phyloP scores from a whole-genome alignment of 2,329 filamentous ascomycete species.

The Colletotrichum gigasporum region DNA sequence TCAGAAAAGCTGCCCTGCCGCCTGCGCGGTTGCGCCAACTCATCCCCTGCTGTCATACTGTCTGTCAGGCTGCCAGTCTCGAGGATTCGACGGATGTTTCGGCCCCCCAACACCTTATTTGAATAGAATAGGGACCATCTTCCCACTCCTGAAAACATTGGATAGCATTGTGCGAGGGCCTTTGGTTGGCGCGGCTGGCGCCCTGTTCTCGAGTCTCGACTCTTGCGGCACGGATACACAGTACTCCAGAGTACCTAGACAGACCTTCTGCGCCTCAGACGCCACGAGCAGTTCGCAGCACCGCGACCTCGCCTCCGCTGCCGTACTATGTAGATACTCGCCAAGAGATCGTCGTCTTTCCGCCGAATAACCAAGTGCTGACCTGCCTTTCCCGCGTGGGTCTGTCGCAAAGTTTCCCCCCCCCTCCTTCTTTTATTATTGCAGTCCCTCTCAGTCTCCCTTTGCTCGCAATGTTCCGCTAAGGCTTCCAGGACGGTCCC shows the following conservation, averaged over 20 bases:
- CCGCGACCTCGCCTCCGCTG: background rate
- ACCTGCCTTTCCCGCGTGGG: background rate
- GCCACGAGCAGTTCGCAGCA: too few relatives aligned
- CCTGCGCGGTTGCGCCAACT: background rate
- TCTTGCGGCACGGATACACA: background rate
- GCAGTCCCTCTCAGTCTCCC: too few relatives aligned
- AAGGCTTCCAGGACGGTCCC: background rate
- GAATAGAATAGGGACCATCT: background rate
- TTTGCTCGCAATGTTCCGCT: background rate
- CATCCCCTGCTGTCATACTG: background rate
- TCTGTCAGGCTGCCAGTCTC: background rate
- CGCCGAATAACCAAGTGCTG: background rate
- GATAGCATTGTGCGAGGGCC: too few relatives aligned
- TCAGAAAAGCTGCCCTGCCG: too few relatives aligned
- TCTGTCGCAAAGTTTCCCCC: background rate
- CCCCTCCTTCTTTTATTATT: background rate
- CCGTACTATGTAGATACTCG: background rate
- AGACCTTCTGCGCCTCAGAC: too few relatives aligned
- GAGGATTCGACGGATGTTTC: slow-evolving; percentile 5
- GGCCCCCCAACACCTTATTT: slow-evolving; percentile 4
- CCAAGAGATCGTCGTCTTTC: background rate
- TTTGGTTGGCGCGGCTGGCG: background rate
- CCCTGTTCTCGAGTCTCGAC: background rate
- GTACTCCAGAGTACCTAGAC: background rate
- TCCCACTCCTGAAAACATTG: slow-evolving; percentile 1